Base-by-base conservation (phyloP, 2,329 filamentous ascomycete species). In the Aspergillus quadricinctus region DNA sequence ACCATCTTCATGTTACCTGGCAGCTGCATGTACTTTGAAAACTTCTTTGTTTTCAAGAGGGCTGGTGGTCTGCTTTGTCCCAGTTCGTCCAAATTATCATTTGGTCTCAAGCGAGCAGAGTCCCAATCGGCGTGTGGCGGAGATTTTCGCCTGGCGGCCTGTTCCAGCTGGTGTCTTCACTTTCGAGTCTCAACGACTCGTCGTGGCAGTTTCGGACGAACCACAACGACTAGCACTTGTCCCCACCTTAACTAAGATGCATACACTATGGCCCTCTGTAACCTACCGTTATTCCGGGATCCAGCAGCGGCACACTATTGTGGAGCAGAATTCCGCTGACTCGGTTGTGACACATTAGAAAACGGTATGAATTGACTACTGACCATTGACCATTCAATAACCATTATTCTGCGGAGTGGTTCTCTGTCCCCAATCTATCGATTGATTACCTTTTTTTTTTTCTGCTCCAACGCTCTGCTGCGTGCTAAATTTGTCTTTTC, bases 271-370 rank as follows among this genome's bases (percentile, higher is more conserved):
- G 14, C 5, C 14, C 31, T 37, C 6, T 37, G 31, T 37, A 37
- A 2, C 14, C 11, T 31, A 31, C 11, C 29, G 31, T 37, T 52
- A 28, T 53, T 50, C 50, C 52, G 50, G 57, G 55, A 59, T 53
- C 57, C 53, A 57, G 55, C 23, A 37, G 25, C 50, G 25, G 21
- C 29, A 48, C 43, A 40, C 50, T 21, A 56, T 51, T 21, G 46
- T 56, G 54, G 54, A 50, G 50, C 35, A 19, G 25, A 27, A 46
- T 55, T 40, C 54, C 57, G 49, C 51, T 51, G 57, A 51, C 41
- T 28, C 29, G 55, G 51, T 53, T 49, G 45, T 53, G 55, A 54
- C 50, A 56, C 37, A 50, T 57, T 50, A 57, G 46, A 29, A 19
- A 50, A 56, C 48, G 40, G 17, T 43, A 54, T 48, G 48, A 45